Percentiles rank a stretch among this genome's conserved stretches.
Evolutionary conservation across 2,329 filamentous ascomycete genomes (phyloP).

Genomic region (Neofusicoccum cordaticola): DNA sequence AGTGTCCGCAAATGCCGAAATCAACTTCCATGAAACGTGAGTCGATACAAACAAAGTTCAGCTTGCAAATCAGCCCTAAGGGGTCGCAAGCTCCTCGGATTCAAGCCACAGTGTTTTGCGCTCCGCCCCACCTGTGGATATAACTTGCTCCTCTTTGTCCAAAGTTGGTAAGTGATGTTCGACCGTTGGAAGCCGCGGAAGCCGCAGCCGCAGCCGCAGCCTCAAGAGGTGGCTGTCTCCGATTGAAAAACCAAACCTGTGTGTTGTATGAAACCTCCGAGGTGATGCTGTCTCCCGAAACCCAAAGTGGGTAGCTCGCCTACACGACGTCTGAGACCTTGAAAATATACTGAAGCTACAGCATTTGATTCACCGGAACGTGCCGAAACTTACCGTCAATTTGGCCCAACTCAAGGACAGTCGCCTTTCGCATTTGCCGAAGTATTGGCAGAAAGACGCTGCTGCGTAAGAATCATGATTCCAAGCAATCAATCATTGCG

Average conservation of each 20-base stretch:
- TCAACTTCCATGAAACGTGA: background rate
- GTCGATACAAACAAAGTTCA: background rate
- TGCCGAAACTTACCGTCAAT: too few relatives aligned
- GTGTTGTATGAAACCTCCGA: background rate
- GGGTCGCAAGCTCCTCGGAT: background rate
- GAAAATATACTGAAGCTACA: too few relatives aligned
- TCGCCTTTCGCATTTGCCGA: too few relatives aligned
- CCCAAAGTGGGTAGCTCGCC: background rate
- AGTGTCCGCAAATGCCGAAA: background rate
- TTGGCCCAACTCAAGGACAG: too few relatives aligned
- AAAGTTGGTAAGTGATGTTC: background rate
- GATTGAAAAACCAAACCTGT: too few relatives aligned
- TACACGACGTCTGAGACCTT: background rate
- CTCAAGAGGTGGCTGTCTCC: too few relatives aligned
- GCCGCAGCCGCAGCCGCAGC: too few relatives aligned
- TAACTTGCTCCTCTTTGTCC: background rate
- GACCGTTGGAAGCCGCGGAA: background rate
- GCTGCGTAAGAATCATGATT: too few relatives aligned
- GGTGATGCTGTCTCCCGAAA: background rate
- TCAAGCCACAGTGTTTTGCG: too few relatives aligned
- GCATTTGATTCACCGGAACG: too few relatives aligned
- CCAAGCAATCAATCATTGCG: too few relatives aligned
- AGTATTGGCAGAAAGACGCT: too few relatives aligned
- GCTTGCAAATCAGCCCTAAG: background rate
- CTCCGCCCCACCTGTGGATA: background rate